A percentile compares a stretch with the other conserved stretches of the same genome.
Conservation (phyloP, 768 basidiomycete genomes). For the Pulveroboletus ravenelii region DNA sequence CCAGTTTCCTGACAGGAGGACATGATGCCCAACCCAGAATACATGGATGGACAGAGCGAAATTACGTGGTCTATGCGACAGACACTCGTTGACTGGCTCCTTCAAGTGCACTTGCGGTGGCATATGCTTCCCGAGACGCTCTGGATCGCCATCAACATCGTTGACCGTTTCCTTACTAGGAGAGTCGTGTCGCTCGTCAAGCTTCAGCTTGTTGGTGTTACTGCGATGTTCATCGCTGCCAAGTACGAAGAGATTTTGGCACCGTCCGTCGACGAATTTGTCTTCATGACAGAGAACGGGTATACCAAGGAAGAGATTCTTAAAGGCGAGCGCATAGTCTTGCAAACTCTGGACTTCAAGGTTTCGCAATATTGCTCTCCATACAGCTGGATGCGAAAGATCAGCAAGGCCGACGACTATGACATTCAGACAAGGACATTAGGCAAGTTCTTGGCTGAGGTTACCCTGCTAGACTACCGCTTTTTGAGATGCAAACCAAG, state of each 20-base stretch:
- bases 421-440: constrained; percentile 96
- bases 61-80: constrained; percentile 94
- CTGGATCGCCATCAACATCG: constrained; percentile 98
- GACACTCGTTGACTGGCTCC: constrained; percentile 95
- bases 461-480: constrained; percentile 86
- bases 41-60: constrained; percentile 92
- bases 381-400: constrained; percentile 97
- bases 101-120: constrained; percentile 96
- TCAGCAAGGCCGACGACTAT: constrained; percentile 98
- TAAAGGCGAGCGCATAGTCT: constrained; percentile 94
- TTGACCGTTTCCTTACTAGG: constrained; percentile 87
- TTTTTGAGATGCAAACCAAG: constrained; percentile 94
- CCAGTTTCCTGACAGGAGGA: constrained; percentile 48
- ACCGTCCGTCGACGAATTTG: constrained; percentile 96
- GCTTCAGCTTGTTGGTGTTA: constrained; percentile 95
- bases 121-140: constrained; percentile 99
- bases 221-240: constrained; percentile 97
- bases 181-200: constrained; percentile 86
- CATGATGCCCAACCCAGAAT: constrained; percentile 87
- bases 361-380: constrained; percentile 98
- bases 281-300: constrained; percentile 94
- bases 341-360: constrained; percentile 93
- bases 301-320: constrained; percentile 95
- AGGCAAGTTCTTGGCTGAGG: constrained; percentile 96
- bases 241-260: constrained; percentile 99